A percentile compares a stretch with the other conserved stretches of the same genome.
Conservation (phyloP, 257 asterid species). For the Solanum bulbocastanum region DNA sequence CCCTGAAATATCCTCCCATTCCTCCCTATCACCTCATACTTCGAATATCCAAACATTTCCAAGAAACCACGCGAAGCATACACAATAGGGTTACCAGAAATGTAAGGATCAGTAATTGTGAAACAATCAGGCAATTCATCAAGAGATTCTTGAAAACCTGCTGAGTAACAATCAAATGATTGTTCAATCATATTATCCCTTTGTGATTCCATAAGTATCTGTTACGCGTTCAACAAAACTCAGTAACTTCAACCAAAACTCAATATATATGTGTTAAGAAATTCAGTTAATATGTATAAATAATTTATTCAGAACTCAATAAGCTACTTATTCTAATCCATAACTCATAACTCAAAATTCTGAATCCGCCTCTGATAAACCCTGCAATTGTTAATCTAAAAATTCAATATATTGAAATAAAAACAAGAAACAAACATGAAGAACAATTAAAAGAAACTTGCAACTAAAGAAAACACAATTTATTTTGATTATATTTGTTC, state of each 20-base stretch:
- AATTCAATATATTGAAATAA: constrained; percentile 17
- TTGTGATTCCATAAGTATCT: constrained; percentile 50
- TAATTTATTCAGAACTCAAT: background rate
- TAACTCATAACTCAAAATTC: background rate
- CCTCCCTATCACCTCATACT: constrained; percentile 75
- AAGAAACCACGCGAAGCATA: constrained; percentile 75
- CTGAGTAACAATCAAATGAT: constrained; percentile 60
- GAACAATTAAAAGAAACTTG: background rate
- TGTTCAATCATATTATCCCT: constrained; percentile 42
- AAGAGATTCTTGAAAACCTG: constrained; percentile 56
- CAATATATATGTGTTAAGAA: background rate
- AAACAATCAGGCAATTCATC: constrained; percentile 66
- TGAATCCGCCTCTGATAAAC: background rate
- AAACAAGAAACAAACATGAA: background rate
- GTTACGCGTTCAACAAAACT: background rate
- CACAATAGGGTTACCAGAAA: constrained; percentile 89
- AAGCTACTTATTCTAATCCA: background rate
- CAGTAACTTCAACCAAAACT: background rate
- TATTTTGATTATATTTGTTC: background rate
- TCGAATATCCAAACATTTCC: constrained; percentile 71
- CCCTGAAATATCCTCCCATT: constrained; percentile 92
- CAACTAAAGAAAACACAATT: background rate
- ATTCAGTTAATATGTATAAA: background rate
- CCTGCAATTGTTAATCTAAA: constrained; percentile 5
- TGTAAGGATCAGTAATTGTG: constrained; percentile 79